A percentile compares a stretch with the other conserved stretches of the same genome.
Conservation (phyloP, 2,329 filamentous ascomycete genomes). For the Sclerotinia borealis region DNA sequence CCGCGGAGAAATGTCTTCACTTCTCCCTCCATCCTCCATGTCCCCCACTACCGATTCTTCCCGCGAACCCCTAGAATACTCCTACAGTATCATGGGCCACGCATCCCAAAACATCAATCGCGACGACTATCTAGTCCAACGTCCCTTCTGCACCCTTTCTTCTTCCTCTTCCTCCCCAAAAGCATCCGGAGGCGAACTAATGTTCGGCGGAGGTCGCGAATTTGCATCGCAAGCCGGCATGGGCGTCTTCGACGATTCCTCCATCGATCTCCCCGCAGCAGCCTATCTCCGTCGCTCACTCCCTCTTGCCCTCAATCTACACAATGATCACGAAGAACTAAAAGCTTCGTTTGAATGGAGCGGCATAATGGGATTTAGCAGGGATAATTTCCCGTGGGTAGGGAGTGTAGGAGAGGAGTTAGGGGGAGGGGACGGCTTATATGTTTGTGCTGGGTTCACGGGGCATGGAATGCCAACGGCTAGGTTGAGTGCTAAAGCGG, state of each 20-base stretch:
- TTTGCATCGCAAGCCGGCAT: constrained; percentile 47
- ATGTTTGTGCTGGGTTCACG: constrained; percentile 60
- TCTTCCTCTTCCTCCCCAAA: constrained; percentile 28
- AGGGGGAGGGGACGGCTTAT: constrained; percentile 52
- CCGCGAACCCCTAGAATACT: constrained; percentile 22
- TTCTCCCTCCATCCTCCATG: constrained; percentile 48
- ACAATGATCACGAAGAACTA: constrained; percentile 38
- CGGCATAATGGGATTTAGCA: constrained; percentile 71
- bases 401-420: constrained; percentile 53
- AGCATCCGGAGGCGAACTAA: constrained; percentile 46
- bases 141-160: constrained; percentile 50
- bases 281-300: constrained; percentile 28
- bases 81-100: constrained; percentile 54
- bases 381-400: constrained; percentile 65
- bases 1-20: constrained; percentile 64
- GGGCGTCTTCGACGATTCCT: constrained; percentile 54
- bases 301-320: constrained; percentile 25
- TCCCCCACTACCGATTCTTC: constrained; percentile 10
- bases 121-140: constrained; percentile 69
- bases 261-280: constrained; percentile 44
- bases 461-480: constrained; percentile 75
- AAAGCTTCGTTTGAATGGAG: constrained; percentile 56
- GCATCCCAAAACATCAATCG: constrained; percentile 40
- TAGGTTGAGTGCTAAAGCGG: constrained; percentile 58
- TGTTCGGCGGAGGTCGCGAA: constrained; percentile 65